Base-by-base conservation (phyloP, 2,329 filamentous ascomycete species). In the Exophiala phaeomuriformis region DNA sequence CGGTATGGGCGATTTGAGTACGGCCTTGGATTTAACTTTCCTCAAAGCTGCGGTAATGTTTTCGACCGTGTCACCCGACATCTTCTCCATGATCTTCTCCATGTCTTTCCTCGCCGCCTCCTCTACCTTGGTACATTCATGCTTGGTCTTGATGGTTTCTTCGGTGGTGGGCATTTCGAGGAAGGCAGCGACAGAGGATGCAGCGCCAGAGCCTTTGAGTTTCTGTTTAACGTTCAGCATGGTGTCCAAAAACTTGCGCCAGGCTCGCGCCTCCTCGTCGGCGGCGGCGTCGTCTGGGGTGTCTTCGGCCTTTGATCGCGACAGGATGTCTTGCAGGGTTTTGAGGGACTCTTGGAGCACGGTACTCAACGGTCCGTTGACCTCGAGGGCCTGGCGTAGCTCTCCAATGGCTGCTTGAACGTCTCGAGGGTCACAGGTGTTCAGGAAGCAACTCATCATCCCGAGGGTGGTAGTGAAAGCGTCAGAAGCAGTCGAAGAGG, bases 381-480 rank as follows among this genome's bases (percentile, higher is more conserved):
- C 29, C 47, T 60, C 52, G 10, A 61, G 53, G 12, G 60, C 59
- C 29, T 49, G 50, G 19, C 57, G 57, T 33, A 61, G 49, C 27
- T 61, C 59, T n/a, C 55, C 50, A 31, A 61, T 60, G 27, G 59
- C 59, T 19, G 59, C 53, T 33, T 60, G 59, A 10, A 61, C 52
- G 29, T 60, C 59, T 5, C 53, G 51, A 12, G 57, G 59, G 46
- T 60, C 55, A 37, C 57, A 61, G 12, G 59, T 55, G 41, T 48
- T 55, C 52, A 61, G 58, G 51, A 61, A 61, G 10, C 53, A 55
- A 31, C 60, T 58, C 52, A 61, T 58, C 10, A 59, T 53, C 44
- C 37, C 53, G 29, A 60, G 32, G n/a, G 57, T 55, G 46, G 60
- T 55, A 30, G 55, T 58, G 37, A 60, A 61, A 7, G 55, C 49